These are phyloP conservation scores for Neoscytalidium dimidiatum DNA, from an alignment of 2,329 filamentous ascomycete genomes.

Conservation along the genomic window DNA sequence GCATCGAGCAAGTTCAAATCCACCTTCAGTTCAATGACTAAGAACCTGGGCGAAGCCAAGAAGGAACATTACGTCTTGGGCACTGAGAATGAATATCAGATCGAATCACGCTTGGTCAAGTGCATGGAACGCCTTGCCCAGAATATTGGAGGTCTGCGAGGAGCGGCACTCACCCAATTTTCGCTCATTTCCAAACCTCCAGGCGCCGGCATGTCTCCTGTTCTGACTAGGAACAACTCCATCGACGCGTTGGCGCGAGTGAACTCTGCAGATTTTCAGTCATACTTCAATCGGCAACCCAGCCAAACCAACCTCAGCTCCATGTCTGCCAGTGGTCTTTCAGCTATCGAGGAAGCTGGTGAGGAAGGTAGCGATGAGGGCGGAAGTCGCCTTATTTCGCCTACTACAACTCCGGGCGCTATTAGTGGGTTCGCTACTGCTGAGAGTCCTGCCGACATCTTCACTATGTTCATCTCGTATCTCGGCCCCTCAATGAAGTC, in stretches of 20 bases:
- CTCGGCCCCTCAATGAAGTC: constrained; percentile 96
- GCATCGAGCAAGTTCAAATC: constrained; percentile 66
- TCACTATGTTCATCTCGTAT: constrained; percentile 83
- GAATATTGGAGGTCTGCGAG: constrained; percentile 85
- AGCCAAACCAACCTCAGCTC: constrained; percentile 29
- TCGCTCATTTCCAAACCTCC: constrained; percentile 68
- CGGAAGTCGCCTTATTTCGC: background rate
- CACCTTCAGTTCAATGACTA: constrained; percentile 70
- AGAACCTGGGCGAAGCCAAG: constrained; percentile 80
- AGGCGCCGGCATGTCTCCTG: background rate
- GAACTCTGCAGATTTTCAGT: constrained; percentile 1
- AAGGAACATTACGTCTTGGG: constrained; percentile 85
- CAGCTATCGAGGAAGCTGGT: constrained; percentile 42
- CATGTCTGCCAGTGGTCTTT: constrained; percentile 26
- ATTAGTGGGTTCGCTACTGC: constrained; percentile 30
- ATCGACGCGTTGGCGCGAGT: background rate
- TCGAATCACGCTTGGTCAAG: constrained; percentile 78
- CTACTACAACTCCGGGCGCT: background rate
- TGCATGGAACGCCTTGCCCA: constrained; percentile 84
- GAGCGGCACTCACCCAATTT: constrained; percentile 88
- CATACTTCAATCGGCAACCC: background rate
- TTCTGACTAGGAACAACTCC: background rate
- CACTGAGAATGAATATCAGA: constrained; percentile 73
- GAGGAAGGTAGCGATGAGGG: constrained; percentile 9
- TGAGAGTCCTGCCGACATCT: constrained; percentile 75